phyloP scores from a whole-genome alignment of 2,329 filamentous ascomycete species.

The Bimuria novae-zelandiae region DNA sequence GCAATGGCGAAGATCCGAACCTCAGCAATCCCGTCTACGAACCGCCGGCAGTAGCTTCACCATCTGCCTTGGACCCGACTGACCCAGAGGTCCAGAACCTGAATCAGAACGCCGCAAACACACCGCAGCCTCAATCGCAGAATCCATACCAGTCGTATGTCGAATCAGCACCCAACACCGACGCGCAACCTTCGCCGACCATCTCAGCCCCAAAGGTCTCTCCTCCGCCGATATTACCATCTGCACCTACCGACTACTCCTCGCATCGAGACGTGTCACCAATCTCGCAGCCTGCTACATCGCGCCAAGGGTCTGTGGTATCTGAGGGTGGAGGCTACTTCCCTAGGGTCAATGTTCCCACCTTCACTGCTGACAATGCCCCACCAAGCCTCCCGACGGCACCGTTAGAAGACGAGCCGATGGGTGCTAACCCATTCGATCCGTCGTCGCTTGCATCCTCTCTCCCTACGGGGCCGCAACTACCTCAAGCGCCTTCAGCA shows the following conservation, averaged over 20 bases:
- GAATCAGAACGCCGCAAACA: slow-evolving; percentile 41
- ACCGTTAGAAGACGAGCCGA: slow-evolving; percentile 34
- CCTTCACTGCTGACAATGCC: slow-evolving; percentile 47
- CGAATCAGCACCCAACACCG: slow-evolving; percentile 64
- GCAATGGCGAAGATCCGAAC: slow-evolving; percentile 90
- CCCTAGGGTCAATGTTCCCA: slow-evolving; percentile 53
- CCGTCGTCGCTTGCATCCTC: slow-evolving; percentile 21
- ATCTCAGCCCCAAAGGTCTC: slow-evolving; percentile 51
- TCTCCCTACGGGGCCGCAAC: slow-evolving; percentile 23
- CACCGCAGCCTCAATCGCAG: slow-evolving; percentile 10
- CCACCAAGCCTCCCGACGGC: slow-evolving; percentile 44
- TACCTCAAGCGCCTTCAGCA: slow-evolving; percentile 27
- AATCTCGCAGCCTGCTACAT: slow-evolving; percentile 51
- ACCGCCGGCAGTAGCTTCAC: slow-evolving; percentile 42
- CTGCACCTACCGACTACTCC: slow-evolving; percentile 37
- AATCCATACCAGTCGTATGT: slow-evolving; percentile 56
- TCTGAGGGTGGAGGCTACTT: slow-evolving; percentile 62
- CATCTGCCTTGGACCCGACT: slow-evolving; percentile 61
- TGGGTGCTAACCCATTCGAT: slow-evolving; percentile 26
- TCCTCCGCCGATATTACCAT: slow-evolving; percentile 40
- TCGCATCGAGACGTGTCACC: slow-evolving; percentile 59
- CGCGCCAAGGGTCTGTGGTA: slow-evolving; percentile 52
- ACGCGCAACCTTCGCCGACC: slow-evolving; percentile 50
- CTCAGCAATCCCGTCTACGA: slow-evolving; percentile 78
- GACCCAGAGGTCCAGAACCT: slow-evolving; percentile 68